Evolutionary conservation across 306 rosid species (phyloP).

Genomic region (Pueraria montana): DNA sequence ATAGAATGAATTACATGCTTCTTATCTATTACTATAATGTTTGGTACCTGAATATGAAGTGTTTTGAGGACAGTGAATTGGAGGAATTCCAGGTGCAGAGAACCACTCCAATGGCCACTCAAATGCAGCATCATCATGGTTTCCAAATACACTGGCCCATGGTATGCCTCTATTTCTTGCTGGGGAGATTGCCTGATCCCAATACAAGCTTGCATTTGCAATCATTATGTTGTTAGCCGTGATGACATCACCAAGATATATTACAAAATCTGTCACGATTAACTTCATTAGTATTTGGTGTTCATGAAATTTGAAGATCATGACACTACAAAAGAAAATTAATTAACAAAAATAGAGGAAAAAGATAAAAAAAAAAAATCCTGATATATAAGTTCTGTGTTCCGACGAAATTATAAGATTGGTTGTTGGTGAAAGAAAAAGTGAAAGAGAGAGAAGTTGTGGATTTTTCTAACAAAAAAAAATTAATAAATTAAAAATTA

Average conservation of each 20-base stretch:
- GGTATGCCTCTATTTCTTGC: constrained; percentile 75
- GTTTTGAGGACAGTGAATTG: constrained; percentile 54
- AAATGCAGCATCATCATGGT: constrained; percentile 89
- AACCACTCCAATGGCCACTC: constrained; percentile 90
- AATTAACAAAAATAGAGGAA: not conserved
- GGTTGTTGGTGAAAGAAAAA: no score
- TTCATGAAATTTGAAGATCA: constrained; percentile 6
- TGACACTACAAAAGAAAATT: not conserved
- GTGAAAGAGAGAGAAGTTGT: no score
- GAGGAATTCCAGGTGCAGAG: constrained; percentile 75
- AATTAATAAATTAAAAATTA: no score
- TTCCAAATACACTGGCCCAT: constrained; percentile 85
- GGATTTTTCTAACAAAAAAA: no score
- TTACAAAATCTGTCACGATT: constrained; percentile 75
- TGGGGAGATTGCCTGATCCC: constrained; percentile 85
- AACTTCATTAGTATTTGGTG: constrained; percentile 23
- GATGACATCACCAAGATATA: constrained; percentile 88
- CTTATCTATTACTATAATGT: not conserved
- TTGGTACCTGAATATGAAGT: constrained; percentile 62
- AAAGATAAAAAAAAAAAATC: not conserved
- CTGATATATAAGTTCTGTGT: not conserved
- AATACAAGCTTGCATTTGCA: constrained; percentile 79
- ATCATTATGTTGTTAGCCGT: constrained; percentile 84
- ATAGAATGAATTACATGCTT: not conserved
- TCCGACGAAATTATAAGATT: no score